Conservation (phyloP, 2,329 filamentous ascomycete species). For the Alternaria sp. region DNA sequence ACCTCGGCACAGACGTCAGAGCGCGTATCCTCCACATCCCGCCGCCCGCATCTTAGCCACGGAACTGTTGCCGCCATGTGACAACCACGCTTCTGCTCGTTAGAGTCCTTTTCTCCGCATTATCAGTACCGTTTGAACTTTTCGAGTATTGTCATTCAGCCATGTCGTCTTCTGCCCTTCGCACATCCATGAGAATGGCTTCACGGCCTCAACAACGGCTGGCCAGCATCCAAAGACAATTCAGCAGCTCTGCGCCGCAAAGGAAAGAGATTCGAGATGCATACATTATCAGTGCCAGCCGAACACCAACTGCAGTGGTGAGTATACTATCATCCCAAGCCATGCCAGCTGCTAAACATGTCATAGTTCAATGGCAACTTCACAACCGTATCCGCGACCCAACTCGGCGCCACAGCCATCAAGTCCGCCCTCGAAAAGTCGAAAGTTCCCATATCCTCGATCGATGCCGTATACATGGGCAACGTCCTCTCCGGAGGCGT, state of each 20-base stretch:
- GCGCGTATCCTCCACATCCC: constrained; percentile 32
- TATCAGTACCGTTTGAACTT: neutral
- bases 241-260: constrained; percentile 41
- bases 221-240: constrained; percentile 47
- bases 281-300: constrained; percentile 88
- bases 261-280: constrained; percentile 80
- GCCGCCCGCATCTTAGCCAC: constrained; percentile 27
- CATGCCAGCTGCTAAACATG: constrained; percentile 5
- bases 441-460: constrained; percentile 77
- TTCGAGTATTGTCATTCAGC: constrained; percentile 1
- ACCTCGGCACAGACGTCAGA: constrained; percentile 36
- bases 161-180: constrained; percentile 44
- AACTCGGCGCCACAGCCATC: constrained; percentile 89
- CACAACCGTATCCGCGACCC: constrained; percentile 80
- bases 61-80: constrained; percentile 41
- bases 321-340: constrained; percentile 7
- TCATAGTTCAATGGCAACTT: constrained; percentile 91
- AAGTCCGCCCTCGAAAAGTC: constrained; percentile 89
- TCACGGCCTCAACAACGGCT: constrained; percentile 46
- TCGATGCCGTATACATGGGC: constrained; percentile 96
- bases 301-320: constrained; percentile 91
- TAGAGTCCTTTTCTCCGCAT: constrained; percentile 26
- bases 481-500: constrained; percentile 86
- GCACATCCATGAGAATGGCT: constrained; percentile 44
- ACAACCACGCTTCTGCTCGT: constrained; percentile 29